These are phyloP conservation scores for Talaromyces stipitatus DNA, from an alignment of 495 filamentous ascomycete species.

Conservation along the genomic window DNA sequence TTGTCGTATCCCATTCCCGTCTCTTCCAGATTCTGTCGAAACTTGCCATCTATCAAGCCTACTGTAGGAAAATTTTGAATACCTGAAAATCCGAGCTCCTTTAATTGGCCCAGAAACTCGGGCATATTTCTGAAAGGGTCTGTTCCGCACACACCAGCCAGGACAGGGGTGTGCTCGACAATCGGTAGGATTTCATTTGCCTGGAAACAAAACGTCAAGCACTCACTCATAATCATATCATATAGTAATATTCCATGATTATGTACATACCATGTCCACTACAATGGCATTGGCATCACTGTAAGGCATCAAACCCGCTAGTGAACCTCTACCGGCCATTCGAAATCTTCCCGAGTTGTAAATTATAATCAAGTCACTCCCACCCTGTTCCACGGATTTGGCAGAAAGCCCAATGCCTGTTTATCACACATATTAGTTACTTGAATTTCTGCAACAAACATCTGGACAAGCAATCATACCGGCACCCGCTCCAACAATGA, in stretches of 20 bases:
- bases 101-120: slow-evolving; percentile 48
- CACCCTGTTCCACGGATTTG: slow-evolving; percentile 60
- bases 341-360: slow-evolving; percentile 69
- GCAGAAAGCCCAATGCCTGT: slow-evolving; percentile 61
- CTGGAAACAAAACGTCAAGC: slow-evolving; percentile 14
- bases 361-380: slow-evolving; percentile 60
- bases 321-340: slow-evolving; percentile 62
- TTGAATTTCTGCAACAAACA: neutral
- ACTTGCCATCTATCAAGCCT: slow-evolving; percentile 60
- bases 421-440: neutral
- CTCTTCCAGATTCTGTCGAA: slow-evolving; percentile 59
- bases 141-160: slow-evolving; percentile 60
- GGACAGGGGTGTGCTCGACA: slow-evolving; percentile 51
- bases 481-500: slow-evolving; percentile 61
- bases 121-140: slow-evolving; percentile 56
- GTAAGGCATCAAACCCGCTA: slow-evolving; percentile 68
- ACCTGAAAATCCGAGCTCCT: slow-evolving; percentile 53
- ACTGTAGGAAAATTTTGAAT: slow-evolving; percentile 71
- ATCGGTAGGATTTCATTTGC: slow-evolving; percentile 53
- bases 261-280: slow-evolving; percentile 53
- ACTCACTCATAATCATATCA: too few relatives aligned
- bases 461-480: slow-evolving; percentile 35
- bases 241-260: too few relatives aligned
- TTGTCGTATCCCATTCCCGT: slow-evolving; percentile 59
- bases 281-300: slow-evolving; percentile 64